Conservation (phyloP, 148 eudicot species). For the Camellia japonica region DNA sequence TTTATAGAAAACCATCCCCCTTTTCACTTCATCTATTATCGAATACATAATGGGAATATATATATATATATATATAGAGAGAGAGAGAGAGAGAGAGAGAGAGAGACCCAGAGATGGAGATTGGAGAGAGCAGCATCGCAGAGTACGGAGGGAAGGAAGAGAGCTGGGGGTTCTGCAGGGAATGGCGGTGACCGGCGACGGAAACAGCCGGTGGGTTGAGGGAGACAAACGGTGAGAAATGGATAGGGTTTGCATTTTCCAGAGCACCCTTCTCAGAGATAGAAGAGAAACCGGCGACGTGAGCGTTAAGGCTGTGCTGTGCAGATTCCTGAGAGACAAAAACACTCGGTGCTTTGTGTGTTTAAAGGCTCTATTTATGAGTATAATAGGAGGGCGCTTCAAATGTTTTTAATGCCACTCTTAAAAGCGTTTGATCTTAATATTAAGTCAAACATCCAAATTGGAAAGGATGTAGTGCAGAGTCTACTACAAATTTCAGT, state of each 20-base stretch:
- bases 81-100: conserved; percentile 5
- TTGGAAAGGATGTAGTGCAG: no score
- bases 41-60: not conserved
- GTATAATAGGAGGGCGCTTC: not conserved
- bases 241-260: conserved; percentile 27
- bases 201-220: conserved; percentile 17
- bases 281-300: not conserved
- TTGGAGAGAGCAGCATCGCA: conserved; percentile 30
- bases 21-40: no score
- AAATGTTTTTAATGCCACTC: no score
- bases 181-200: conserved; percentile 17
- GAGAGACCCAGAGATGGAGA: conserved; percentile 30
- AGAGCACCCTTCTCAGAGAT: not conserved
- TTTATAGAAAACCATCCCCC: no score
- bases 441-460: no score
- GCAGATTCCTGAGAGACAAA: no score
- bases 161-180: conserved; percentile 10
- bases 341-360: not conserved
- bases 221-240: conserved; percentile 23
- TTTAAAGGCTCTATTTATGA: not conserved
- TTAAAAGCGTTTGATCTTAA: no score
- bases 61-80: not conserved
- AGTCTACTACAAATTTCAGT: no score
- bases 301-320: not conserved
- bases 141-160: conserved; percentile 10